Evolutionary conservation across 2,329 filamentous ascomycete genomes (phyloP), one percentile per base, ranked within the genome.

Genomic region (Colletotrichum liriopes): DNA sequence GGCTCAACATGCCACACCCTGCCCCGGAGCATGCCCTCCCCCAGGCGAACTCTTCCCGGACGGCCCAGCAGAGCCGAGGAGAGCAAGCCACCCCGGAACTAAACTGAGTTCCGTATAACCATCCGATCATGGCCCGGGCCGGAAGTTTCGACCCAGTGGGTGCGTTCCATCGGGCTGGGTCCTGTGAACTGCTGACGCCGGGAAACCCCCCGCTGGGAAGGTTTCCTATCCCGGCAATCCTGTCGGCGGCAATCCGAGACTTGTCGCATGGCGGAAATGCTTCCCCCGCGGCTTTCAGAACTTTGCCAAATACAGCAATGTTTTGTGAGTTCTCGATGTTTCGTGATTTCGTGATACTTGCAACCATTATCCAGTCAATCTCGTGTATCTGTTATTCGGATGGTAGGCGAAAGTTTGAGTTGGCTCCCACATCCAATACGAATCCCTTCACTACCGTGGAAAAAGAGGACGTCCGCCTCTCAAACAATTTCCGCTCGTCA

Each of bases 81-180:
- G 26, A 23, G 43, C 23, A 39, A 59, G 58, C 65, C 65, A 69
- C 11, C 37, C 65, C 65, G 69, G 58, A 7, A 37, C 32, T n/a
- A 12, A 9, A 39, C 41, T 54, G 35, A 45, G 29, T 12, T 58
- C 32, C n/a, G 37, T 23, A 43, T 52, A 16, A 23, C 16, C 32
- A 23, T 32, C 39, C 29, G 56, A 58, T 51, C 65, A 26, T 71
- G 65, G 59, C 54, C 47, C 69, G 69, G 58, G 43, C 69, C 69
- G 65, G 55, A 52, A 56, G 41, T 67, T 61, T 66, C 45, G 54
- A 37, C 6, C n/a, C 23, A 32, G 20, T 47, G 29, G 69, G 16
- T 52, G 49, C 29, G 29, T 37, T 47, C 16, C 49, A 29, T 52
- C 45, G 23, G 35, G 39, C 39, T 43, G 37, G 55, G 37, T 59